Evolutionary conservation across 345 rosid species (phyloP), one percentile per base, ranked within the genome.

Genomic region (Lepidium africanum): DNA sequence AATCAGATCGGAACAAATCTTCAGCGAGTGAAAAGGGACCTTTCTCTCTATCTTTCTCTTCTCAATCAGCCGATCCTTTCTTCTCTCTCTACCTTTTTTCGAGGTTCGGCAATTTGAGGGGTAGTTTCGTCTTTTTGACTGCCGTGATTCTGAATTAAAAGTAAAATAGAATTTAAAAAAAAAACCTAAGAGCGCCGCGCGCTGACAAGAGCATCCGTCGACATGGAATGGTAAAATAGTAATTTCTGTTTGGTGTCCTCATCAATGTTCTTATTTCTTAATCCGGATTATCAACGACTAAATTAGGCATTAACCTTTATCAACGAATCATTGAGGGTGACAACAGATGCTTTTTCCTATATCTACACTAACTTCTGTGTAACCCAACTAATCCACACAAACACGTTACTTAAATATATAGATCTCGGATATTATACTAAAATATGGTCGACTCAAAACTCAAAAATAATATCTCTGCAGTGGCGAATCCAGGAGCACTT

Each of bases 51-150:
- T 23, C 11, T 32, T 10, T 63, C 51, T 56, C 58, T 46, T 37
- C 57, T 35, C 15, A 47, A 39, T 51, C 69, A 23, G n/a, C 21
- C 57, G 32, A 54, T 71, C 58, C 51, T 49, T 65, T 65, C 52
- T 32, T 46, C 72, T 54, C 43, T 51, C 38, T 56, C 6, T 7
- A 7, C 8, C 23, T 13, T 33, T 41, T 64, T 51, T 54, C 36
- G 64, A 64, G 59, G 51, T 62, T 66, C 62, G 13, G 41, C 62
- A 35, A 59, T 59, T 30, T 42, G 36, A 43, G 11, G 77, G 77
- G 37, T 11, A 36, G 10, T 59, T 0, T 17, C 7, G 77, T 42
- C 77, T 67, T 59, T 48, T 43, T 0, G 0, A 1, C 6, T 50
- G 41, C 41, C 55, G 62, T 2, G 33, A 41, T 50, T 59, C 66